Conservation (phyloP, 345 rosid species). For the Eucalyptus guilfoylei region DNA sequence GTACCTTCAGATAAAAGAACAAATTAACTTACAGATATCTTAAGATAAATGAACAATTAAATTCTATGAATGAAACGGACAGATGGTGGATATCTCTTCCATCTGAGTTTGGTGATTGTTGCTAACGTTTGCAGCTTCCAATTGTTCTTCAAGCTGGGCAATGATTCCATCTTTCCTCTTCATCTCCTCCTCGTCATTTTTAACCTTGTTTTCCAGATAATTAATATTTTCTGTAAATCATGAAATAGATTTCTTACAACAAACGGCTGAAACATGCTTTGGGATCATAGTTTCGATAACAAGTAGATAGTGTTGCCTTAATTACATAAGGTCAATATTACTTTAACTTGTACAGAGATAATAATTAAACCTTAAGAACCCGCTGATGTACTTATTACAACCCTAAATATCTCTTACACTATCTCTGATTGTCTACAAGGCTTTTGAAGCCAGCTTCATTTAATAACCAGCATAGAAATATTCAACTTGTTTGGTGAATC, state of each 20-base stretch:
- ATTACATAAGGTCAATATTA: neutral
- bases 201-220: constrained; percentile 38
- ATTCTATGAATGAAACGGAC: neutral
- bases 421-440: neutral
- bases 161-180: constrained; percentile 40
- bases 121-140: constrained; percentile 35
- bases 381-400: neutral
- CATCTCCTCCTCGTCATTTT: constrained; percentile 28
- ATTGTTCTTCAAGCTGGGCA: constrained; percentile 40
- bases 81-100: constrained; percentile 57
- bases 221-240: constrained; percentile 37
- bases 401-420: neutral
- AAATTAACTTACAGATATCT: neutral
- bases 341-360: neutral
- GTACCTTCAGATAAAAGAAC: neutral
- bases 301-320: neutral
- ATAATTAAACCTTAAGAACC: neutral
- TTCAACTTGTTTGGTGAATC: neutral
- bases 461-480: neutral
- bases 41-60: neutral
- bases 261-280: neutral
- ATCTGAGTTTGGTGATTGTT: constrained; percentile 27
- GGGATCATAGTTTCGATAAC: neutral
- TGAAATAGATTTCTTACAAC: neutral
- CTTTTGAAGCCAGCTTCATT: neutral